Evolutionary conservation across 148 eudicot species (phyloP).

Genomic region (Fagopyrum homotropicum): DNA sequence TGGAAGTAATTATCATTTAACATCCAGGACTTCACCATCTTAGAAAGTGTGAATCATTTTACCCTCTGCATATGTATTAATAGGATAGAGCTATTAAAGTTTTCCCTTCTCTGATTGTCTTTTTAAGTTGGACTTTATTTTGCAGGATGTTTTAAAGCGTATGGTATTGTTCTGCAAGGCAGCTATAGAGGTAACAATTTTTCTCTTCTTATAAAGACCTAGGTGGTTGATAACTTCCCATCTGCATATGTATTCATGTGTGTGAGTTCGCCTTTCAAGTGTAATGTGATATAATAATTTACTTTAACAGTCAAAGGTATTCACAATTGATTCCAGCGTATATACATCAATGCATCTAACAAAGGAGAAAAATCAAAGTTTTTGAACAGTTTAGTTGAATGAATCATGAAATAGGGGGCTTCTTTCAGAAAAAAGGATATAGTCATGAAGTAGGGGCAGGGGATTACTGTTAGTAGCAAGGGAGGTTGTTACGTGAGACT

Average conservation of each 20-base stretch:
- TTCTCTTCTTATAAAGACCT: not conserved
- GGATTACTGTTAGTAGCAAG: too few species aligned
- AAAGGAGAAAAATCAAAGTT: too few species aligned
- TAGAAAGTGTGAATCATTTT: too few species aligned
- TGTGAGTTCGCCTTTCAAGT: not conserved
- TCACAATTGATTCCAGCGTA: too few species aligned
- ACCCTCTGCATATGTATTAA: not conserved
- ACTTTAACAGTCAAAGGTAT: too few species aligned
- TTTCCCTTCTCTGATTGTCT: not conserved
- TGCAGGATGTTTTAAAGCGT: conserved; percentile 88
- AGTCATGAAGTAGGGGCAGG: too few species aligned
- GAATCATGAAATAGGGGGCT: too few species aligned
- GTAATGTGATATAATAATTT: not conserved
- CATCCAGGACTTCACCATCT: conserved; percentile 38
- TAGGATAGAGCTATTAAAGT: not conserved
- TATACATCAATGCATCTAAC: too few species aligned
- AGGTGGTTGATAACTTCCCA: not conserved
- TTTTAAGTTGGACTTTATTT: not conserved
- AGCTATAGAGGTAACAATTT: conserved; percentile 78
- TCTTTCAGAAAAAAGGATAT: too few species aligned
- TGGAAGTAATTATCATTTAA: conserved; percentile 36
- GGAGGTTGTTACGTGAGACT: too few species aligned
- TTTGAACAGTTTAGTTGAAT: too few species aligned
- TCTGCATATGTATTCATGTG: not conserved
- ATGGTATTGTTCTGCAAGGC: conserved; percentile 96